Evolutionary conservation across 169 alveolate species (phyloP).

Genomic region (Eimeria maxima): DNA sequence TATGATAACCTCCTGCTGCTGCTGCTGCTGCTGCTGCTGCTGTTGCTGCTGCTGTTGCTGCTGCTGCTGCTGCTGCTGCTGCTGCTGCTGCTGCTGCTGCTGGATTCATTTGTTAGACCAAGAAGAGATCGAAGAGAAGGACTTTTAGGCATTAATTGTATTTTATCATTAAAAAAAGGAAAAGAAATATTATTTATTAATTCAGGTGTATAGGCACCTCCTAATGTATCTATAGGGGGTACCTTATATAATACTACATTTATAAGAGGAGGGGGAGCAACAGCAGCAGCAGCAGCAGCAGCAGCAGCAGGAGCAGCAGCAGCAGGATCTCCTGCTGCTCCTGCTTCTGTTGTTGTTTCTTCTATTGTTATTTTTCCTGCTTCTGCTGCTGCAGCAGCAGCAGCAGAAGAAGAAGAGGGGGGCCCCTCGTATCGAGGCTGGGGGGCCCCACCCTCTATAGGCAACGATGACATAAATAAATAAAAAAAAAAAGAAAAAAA

Average conservation of each 20-base stretch:
- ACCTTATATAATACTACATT: background rate
- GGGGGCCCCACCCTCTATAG: background rate
- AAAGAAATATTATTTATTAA: background rate
- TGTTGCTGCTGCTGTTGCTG: background rate
- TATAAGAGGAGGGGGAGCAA: background rate
- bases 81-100: background rate
- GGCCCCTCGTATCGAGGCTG: too few species aligned
- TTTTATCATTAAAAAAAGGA: background rate
- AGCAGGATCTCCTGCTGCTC: too few species aligned
- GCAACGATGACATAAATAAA: too few species aligned
- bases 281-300: too few species aligned
- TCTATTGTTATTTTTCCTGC: too few species aligned
- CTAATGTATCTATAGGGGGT: background rate
- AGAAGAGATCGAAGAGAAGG: background rate
- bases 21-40: background rate
- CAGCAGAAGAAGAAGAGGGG: too few species aligned
- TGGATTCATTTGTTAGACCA: background rate
- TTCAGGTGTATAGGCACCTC: constrained; percentile 1
- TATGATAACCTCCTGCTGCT: background rate
- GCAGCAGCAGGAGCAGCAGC: too few species aligned
- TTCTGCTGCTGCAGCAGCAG: too few species aligned
- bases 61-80: background rate
- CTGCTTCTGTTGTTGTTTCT: too few species aligned
- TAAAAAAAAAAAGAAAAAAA: too few species aligned
- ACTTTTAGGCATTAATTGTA: background rate